These are phyloP conservation scores for Lentinula sp. DNA, from an alignment of 768 basidiomycete genomes.

Conservation along the genomic window DNA sequence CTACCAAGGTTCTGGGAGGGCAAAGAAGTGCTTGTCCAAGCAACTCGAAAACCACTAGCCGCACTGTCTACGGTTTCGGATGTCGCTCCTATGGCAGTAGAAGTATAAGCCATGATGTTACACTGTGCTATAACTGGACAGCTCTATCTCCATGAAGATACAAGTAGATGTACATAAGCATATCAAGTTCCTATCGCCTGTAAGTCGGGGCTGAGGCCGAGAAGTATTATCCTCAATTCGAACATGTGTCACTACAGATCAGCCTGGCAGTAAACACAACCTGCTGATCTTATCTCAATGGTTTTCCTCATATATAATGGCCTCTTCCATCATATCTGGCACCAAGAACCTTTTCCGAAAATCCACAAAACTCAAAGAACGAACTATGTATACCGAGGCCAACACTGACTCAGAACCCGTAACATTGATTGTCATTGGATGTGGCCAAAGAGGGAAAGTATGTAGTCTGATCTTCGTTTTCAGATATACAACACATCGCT, in stretches of 20 bases:
- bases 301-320: not conserved
- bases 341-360: conserved; percentile 32
- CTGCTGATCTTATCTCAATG: conserved; percentile 73
- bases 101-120: conserved; percentile 23
- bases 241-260: conserved; percentile 34
- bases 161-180: no score
- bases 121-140: no score
- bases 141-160: no score
- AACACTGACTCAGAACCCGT: conserved; percentile 30
- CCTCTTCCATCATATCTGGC: conserved; percentile 20
- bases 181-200: no score
- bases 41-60: conserved; percentile 18
- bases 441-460: conserved; percentile 79
- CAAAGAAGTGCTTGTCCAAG: conserved; percentile 54
- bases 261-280: conserved; percentile 58
- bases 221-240: no score
- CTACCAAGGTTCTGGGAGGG: conserved; percentile 91
- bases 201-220: no score
- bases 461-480: conserved; percentile 3
- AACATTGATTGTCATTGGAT: conserved; percentile 75
- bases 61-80: conserved; percentile 22
- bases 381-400: conserved; percentile 9
- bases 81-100: conserved; percentile 43
- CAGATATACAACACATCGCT: not conserved
- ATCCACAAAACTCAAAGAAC: conserved; percentile 18